Percentiles rank a stretch among this genome's conserved stretches.
Evolutionary conservation across 495 filamentous ascomycete species (phyloP).

Genomic region (Aspergillus panamensis): DNA sequence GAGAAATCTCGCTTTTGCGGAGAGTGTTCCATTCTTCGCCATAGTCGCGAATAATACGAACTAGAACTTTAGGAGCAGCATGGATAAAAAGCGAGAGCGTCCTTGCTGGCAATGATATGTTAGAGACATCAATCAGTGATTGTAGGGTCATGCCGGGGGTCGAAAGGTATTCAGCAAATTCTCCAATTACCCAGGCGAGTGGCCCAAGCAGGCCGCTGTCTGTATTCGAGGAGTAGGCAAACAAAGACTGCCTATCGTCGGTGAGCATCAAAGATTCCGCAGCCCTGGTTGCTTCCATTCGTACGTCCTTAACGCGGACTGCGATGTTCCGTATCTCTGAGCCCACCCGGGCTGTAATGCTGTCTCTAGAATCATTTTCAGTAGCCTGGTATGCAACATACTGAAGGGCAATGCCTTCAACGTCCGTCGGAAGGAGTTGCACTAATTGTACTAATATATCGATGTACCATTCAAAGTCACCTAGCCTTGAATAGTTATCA

Average conservation of each 20-base stretch:
- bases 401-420: constrained; percentile 23
- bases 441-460: constrained; percentile 78
- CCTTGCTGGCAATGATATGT: constrained; percentile 55
- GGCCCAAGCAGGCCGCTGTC: constrained; percentile 64
- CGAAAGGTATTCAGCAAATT: constrained; percentile 69
- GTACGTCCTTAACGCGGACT: constrained; percentile 82
- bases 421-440: constrained; percentile 53
- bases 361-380: constrained; percentile 16
- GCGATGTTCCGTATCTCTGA: constrained; percentile 82
- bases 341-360: constrained; percentile 68
- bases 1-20: constrained; percentile 63
- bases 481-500: constrained; percentile 77
- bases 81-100: constrained; percentile 78
- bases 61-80: constrained; percentile 78
- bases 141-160: constrained; percentile 63
- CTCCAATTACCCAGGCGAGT: constrained; percentile 80
- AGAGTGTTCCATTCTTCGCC: constrained; percentile 56
- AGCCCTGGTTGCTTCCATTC: constrained; percentile 72
- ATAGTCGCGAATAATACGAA: constrained; percentile 53
- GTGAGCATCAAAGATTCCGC: constrained; percentile 68
- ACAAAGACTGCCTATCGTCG: constrained; percentile 44
- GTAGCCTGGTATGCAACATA: constrained; percentile 18
- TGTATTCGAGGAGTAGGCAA: constrained; percentile 42
- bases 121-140: constrained; percentile 65
- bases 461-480: constrained; percentile 97